Conservation (phyloP, 2,329 filamentous ascomycete species). For the Fusarium tuaranense region DNA sequence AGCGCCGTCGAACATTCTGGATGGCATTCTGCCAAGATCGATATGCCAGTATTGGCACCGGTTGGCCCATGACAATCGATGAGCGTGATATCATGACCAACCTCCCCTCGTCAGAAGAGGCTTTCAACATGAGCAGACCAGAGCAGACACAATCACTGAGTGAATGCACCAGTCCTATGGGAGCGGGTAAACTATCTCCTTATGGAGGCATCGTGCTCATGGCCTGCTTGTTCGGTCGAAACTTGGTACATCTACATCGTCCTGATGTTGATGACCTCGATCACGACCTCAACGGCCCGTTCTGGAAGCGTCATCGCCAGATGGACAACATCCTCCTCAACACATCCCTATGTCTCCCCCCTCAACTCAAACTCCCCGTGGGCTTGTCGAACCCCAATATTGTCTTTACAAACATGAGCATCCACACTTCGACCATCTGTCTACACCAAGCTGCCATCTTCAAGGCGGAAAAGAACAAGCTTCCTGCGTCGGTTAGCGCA, state of each 20-base stretch:
- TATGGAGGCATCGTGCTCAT: conserved; percentile 86
- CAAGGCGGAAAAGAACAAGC: conserved; percentile 90
- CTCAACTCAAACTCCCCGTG: conserved; percentile 80
- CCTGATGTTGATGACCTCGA: conserved; percentile 85
- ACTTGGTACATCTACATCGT: conserved; percentile 90
- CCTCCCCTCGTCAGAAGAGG: conserved; percentile 85
- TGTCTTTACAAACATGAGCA: conserved; percentile 95
- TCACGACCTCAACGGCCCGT: conserved; percentile 89
- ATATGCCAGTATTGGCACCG: conserved; percentile 95
- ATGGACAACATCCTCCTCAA: conserved; percentile 93
- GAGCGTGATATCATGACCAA: conserved; percentile 92
- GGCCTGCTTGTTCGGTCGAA: conserved; percentile 91
- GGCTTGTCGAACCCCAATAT: conserved; percentile 85
- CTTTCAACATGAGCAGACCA: conserved; percentile 83
- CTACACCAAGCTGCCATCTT: conserved; percentile 98
- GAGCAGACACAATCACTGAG: conserved; percentile 77
- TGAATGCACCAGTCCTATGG: conserved; percentile 77
- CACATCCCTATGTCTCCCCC: conserved; percentile 85
- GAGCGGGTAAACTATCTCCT: conserved; percentile 79
- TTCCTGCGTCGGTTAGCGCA: conserved; percentile 80
- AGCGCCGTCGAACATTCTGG: conserved; percentile 94
- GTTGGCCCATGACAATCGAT: conserved; percentile 95
- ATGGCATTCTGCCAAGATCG: conserved; percentile 91
- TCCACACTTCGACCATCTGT: conserved; percentile 96
- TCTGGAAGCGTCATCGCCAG: conserved; percentile 92